These are phyloP conservation scores for Boletus rubescentipes DNA, from an alignment of 768 basidiomycete species.

Conservation along the genomic window DNA sequence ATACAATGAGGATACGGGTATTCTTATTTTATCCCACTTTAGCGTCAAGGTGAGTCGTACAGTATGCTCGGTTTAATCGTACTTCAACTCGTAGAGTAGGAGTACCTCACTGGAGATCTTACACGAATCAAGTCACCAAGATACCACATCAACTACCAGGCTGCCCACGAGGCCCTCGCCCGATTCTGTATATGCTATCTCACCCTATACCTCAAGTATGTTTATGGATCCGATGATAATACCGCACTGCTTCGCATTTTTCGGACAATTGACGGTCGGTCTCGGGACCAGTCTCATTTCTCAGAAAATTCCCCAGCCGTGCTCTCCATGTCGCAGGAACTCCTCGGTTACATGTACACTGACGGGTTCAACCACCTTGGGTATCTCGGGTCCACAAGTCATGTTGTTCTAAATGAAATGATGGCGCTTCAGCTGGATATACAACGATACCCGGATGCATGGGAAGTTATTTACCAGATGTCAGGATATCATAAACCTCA, in stretches of 20 bases:
- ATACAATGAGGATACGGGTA: not conserved
- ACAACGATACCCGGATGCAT: not conserved
- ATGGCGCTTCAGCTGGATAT: not conserved
- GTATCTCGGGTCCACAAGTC: not conserved
- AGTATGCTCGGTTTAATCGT: no score
- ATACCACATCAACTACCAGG: not conserved
- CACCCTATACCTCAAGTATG: not conserved
- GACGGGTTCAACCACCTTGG: slow-evolving; percentile 1
- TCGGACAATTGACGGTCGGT: no score
- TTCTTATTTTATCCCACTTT: not conserved
- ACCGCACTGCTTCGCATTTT: not conserved
- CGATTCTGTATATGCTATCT: slow-evolving; percentile 5
- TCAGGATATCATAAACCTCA: not conserved
- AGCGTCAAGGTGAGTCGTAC: not conserved
- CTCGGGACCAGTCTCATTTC: no score
- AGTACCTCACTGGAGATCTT: not conserved
- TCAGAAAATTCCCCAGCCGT: no score
- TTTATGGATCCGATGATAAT: not conserved
- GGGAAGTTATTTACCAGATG: slow-evolving; percentile 1
- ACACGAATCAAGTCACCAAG: not conserved
- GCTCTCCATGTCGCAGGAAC: no score
- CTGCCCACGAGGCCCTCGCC: slow-evolving; percentile 8
- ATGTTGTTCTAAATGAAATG: slow-evolving; percentile 2
- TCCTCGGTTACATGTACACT: no score
- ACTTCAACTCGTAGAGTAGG: not conserved